Base-by-base conservation (phyloP, 768 basidiomycete genomes). In the Polyporus arcularius region DNA sequence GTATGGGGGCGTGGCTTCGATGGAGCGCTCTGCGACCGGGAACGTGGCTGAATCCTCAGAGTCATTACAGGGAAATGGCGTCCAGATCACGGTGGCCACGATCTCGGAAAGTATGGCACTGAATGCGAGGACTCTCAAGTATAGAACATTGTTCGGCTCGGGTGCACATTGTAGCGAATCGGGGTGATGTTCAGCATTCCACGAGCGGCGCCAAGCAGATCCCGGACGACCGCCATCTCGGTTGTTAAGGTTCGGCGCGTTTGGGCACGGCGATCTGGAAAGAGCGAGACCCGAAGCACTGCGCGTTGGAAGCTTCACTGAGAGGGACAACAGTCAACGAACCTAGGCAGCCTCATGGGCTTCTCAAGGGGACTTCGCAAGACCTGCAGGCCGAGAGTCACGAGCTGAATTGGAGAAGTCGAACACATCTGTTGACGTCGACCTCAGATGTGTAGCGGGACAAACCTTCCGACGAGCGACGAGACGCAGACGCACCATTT, bases 81-180 rank as follows among this genome's bases (percentile, higher is more conserved):
- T 46, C 45, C n/a, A 10, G 45, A 46, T 28, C 46, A 26, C 12
- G 57, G n/a, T 16, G 39, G 15, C 59, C 59, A 43, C 32, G n/a
- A 47, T 42, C n/a, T 30, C 53, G 59, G 53, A 55, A 48, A 55
- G 16, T 50, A n/a, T 26, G 41, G 16, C 21, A 49, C 26, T 21
- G 58, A 28, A 21, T 18, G 52, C 16, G 21, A 30, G 4, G 41
- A 16, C 28, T 26, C 12, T 48, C 40, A 47, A 35, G 43, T 54
- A 18, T 18, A 39, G 48, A 21, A 43, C 45, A 35, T 52, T 48
- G 38, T 45, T 14, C 53, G 52, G 46, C 58, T 42, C 16, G 11
- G 9, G 49, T 28, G 16, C 15, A 41, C 6, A 18, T 14, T 48
- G 28, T 4, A 48, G 46, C 53, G 21, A 45, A 55, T 51, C 54